Conservation (phyloP, 2,329 filamentous ascomycete species). For the Metarhizium album region DNA sequence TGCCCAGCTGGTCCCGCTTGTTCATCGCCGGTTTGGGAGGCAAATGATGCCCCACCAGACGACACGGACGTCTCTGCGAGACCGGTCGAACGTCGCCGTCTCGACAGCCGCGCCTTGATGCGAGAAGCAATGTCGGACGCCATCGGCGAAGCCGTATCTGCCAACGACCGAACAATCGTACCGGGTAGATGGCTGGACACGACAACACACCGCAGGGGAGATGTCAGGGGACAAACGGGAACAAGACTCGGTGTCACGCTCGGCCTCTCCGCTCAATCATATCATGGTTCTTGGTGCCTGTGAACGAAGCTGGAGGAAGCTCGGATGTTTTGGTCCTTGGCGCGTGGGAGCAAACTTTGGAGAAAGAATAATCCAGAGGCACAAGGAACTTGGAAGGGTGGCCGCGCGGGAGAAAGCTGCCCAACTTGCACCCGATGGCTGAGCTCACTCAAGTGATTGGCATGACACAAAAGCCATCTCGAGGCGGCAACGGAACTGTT, state of each 20-base stretch:
- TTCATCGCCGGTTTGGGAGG: slow-evolving; percentile 3
- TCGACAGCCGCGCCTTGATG: slow-evolving; percentile 34
- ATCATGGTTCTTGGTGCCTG: not conserved
- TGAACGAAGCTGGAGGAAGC: not conserved
- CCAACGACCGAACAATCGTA: not conserved
- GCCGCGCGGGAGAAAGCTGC: not conserved
- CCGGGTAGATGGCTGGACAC: not conserved
- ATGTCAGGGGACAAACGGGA: not conserved
- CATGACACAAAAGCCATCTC: not conserved
- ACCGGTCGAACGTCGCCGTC: slow-evolving; percentile 28
- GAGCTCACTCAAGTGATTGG: not conserved
- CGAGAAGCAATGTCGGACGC: slow-evolving; percentile 34
- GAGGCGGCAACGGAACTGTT: not conserved
- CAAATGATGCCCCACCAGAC: slow-evolving; percentile 3
- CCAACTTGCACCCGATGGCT: not conserved
- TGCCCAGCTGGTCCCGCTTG: not conserved
- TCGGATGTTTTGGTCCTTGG: not conserved
- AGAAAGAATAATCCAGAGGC: not conserved
- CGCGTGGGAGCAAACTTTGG: not conserved
- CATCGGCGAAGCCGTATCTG: slow-evolving; percentile 18
- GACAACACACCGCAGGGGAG: no score
- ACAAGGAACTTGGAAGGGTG: not conserved
- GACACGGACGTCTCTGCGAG: slow-evolving; percentile 12
- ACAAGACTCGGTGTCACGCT: not conserved
- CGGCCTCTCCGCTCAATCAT: not conserved